phyloP scores from a whole-genome alignment of 331 rosid genomes.

The Pyrus hybrid region DNA sequence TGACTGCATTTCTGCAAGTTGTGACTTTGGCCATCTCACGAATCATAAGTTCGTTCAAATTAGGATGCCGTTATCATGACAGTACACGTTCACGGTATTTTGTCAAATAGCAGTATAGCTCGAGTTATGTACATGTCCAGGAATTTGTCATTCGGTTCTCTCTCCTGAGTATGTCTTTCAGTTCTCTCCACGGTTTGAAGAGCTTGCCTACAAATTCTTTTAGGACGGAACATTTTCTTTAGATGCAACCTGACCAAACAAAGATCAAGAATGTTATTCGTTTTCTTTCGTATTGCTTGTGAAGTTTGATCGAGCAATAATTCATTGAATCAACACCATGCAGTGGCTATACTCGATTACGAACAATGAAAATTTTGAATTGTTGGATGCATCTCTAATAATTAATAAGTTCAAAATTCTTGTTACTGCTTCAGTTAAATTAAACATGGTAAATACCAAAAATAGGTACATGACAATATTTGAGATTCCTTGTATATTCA shows the following conservation, averaged over 20 bases:
- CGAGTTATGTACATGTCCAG: slow-evolving; percentile 37
- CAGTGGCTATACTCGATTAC: background rate
- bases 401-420: too few species aligned
- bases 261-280: background rate
- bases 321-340: background rate
- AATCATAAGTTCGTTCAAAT: slow-evolving; percentile 5
- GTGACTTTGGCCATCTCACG: too few species aligned
- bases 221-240: background rate
- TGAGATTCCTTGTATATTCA: too few species aligned
- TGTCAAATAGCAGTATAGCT: slow-evolving; percentile 6
- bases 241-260: background rate
- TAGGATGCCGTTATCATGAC: slow-evolving; percentile 17
- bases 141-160: background rate
- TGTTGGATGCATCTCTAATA: too few species aligned
- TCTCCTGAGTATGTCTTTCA: background rate
- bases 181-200: too few species aligned
- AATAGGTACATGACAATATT: too few species aligned
- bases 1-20: background rate
- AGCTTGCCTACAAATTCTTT: background rate
- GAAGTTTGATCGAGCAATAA: background rate
- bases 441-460: too few species aligned
- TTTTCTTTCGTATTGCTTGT: background rate
- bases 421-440: too few species aligned
- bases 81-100: slow-evolving; percentile 31
- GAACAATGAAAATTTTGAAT: too few species aligned